Evolutionary conservation across 257 asterid genomes (phyloP), one percentile per base, ranked within the genome.

Genomic region (Przewalskia tangutica): DNA sequence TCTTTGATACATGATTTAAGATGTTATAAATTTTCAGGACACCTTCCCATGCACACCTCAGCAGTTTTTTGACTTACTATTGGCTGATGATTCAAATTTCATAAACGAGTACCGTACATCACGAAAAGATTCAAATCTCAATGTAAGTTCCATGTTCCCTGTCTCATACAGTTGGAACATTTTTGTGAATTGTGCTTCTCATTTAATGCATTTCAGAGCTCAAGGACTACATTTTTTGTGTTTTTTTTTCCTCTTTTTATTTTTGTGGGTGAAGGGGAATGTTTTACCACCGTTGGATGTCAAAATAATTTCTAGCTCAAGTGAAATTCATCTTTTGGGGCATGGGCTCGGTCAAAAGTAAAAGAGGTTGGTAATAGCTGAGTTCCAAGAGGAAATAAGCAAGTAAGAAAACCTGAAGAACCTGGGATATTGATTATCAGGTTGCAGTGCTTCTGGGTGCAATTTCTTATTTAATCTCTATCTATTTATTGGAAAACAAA

Each of bases 1-100:
- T 75, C 23, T 6, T 73, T 27, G 62, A 46, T 71, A 20, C 59
- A 46, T 12, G 42, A 75, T 23, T 48, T 14, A 27, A 20, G 44
- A 6, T 66, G 20, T 82, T 38, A 80, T 18, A 50, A 36, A 78
- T 62, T 86, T 64, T 87, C 94, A 96, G 99, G 98, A 88, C 83
- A 81, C 85, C 80, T 94, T 93, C 83, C 97, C 97, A n/a, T 96
- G 95, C 91, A 92, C 93, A 4, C 95, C 93, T 62, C 98, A 94
- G 86, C 93, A 96, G 81, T 92, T 89, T 86, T 96, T 91, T 91
- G 90, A 89, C 81, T 84, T 91, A 81, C 76, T 96, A 59, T 73
- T 96, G 79, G 92, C 89, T 79, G 98, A 94, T 86, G 92, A 89
- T 81, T 96, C 99, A 83, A 88, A 89, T 79, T 96, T 93, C 89